Conservation (phyloP, 306 rosid species). For the Abrus pulchellus region DNA sequence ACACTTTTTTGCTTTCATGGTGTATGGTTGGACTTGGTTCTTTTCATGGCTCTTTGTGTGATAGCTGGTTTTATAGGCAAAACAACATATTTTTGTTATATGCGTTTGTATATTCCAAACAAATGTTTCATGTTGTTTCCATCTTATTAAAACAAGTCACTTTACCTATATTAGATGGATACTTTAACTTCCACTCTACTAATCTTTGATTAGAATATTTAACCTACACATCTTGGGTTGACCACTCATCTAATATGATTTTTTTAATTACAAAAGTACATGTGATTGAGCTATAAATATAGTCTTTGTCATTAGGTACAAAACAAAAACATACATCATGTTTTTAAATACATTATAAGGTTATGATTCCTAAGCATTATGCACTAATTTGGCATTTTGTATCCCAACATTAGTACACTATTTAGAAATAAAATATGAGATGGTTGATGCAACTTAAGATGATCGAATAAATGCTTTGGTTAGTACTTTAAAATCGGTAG, state of each 20-base stretch:
- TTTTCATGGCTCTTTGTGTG: slow-evolving; percentile 83
- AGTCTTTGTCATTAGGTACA: background rate
- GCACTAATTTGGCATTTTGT: no score
- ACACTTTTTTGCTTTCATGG: slow-evolving; percentile 75
- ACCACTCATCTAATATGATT: slow-evolving; percentile 7
- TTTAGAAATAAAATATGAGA: no score
- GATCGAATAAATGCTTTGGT: no score
- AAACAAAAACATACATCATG: no score
- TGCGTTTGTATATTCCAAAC: background rate
- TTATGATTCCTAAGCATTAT: no score
- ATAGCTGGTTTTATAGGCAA: slow-evolving; percentile 84
- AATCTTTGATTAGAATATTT: slow-evolving; percentile 30
- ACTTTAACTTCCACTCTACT: slow-evolving; percentile 4
- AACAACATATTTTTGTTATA: slow-evolving; percentile 11
- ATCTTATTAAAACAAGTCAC: slow-evolving; percentile 20
- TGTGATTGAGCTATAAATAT: slow-evolving; percentile 6
- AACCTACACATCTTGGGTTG: slow-evolving; percentile 8
- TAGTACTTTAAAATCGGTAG: no score
- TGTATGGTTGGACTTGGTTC: slow-evolving; percentile 85
- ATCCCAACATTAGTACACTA: no score
- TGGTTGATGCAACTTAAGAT: no score
- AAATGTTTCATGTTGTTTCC: slow-evolving; percentile 31
- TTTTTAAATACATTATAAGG: no score
- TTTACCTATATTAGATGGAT: slow-evolving; percentile 19
- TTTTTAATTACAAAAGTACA: slow-evolving; percentile 4